These are phyloP conservation scores for Fraxinus baroniana DNA, from an alignment of 305 asterid genomes.

Conservation along the genomic window DNA sequence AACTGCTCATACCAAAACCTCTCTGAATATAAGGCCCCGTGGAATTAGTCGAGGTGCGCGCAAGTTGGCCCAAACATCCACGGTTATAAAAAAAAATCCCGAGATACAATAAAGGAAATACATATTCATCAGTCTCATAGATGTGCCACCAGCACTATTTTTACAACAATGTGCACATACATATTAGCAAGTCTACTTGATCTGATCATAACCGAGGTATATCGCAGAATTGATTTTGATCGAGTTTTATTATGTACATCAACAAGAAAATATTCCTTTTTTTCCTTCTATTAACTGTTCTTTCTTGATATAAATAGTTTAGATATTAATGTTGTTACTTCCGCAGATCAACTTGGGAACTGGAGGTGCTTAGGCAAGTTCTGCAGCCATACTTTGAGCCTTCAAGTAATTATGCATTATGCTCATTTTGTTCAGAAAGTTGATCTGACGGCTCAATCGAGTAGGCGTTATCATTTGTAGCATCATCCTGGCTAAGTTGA, in stretches of 20 bases:
- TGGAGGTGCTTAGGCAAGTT: conserved; percentile 28
- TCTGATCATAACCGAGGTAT: not conserved
- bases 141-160: conserved; percentile 13
- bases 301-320: conserved; percentile 6
- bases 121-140: conserved; percentile 17
- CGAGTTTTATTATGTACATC: conserved; percentile 34
- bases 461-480: conserved; percentile 12
- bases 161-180: conserved; percentile 18
- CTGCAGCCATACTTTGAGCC: conserved; percentile 29
- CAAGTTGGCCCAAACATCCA: no score
- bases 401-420: conserved; percentile 24
- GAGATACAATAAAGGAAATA: conserved; percentile 4
- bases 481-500: conserved; percentile 47
- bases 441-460: conserved; percentile 25
- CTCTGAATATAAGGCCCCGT: not conserved
- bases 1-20: not conserved
- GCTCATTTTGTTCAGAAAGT: conserved; percentile 21
- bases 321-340: conserved; percentile 28
- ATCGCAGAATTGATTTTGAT: not conserved
- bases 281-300: not conserved
- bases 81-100: not conserved
- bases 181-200: not conserved
- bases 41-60: no score
- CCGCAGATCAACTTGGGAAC: conserved; percentile 42
- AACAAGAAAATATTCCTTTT: not conserved